These are phyloP conservation scores for Pleoardoris graminearum DNA, from an alignment of 2,329 filamentous ascomycete genomes.

Conservation along the genomic window DNA sequence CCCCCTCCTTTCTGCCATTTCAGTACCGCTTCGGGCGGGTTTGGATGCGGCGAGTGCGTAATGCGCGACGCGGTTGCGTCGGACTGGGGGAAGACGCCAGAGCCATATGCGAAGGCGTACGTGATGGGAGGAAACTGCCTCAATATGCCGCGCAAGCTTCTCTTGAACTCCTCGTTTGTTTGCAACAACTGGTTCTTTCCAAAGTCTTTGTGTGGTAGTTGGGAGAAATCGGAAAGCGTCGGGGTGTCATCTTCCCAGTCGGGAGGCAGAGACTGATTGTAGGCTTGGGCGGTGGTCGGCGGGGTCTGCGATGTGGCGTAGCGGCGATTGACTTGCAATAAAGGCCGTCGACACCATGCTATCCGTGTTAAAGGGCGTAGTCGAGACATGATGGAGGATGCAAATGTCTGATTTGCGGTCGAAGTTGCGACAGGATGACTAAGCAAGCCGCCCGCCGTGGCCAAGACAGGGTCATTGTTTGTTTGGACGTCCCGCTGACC, in stretches of 20 bases:
- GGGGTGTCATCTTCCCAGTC: slow-evolving; percentile 78
- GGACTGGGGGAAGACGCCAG: slow-evolving; percentile 87
- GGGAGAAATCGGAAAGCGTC: slow-evolving; percentile 72
- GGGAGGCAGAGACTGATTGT: slow-evolving; percentile 46
- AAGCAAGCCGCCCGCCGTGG: not conserved
- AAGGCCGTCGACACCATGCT: slow-evolving; percentile 31
- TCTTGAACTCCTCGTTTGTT: slow-evolving; percentile 94
- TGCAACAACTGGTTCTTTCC: slow-evolving; percentile 93
- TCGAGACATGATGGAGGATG: slow-evolving; percentile 37
- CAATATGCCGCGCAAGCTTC: slow-evolving; percentile 81
- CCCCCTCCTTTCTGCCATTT: slow-evolving; percentile 84
- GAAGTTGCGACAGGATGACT: slow-evolving; percentile 13
- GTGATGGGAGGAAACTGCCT: slow-evolving; percentile 95
- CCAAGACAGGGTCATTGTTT: slow-evolving; percentile 8
- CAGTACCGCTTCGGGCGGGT: slow-evolving; percentile 76
- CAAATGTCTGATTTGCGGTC: slow-evolving; percentile 24
- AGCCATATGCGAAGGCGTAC: slow-evolving; percentile 97
- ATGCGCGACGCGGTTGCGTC: slow-evolving; percentile 53
- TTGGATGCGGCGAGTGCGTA: slow-evolving; percentile 73
- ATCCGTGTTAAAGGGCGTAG: slow-evolving; percentile 33
- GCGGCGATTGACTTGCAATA: slow-evolving; percentile 28
- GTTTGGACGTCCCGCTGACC: slow-evolving; percentile 10
- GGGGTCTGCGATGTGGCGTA: slow-evolving; percentile 32
- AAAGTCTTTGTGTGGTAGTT: slow-evolving; percentile 78
- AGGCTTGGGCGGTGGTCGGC: slow-evolving; percentile 20